A percentile compares a stretch with the other conserved stretches of the same genome.
phyloP scores from a whole-genome alignment of 345 rosid genomes.

The Cochlearia excelsa region DNA sequence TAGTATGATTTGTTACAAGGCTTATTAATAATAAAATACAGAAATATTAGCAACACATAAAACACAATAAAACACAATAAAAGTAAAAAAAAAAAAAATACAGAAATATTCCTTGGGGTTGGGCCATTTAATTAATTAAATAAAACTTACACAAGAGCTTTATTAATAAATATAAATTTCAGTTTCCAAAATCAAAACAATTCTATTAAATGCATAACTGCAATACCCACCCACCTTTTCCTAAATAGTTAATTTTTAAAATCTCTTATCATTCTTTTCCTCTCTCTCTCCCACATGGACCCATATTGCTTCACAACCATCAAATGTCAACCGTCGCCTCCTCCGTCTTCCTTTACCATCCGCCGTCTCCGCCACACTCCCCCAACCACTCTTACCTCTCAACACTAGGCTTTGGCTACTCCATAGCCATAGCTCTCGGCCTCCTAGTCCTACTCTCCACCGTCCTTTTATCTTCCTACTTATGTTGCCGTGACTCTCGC shows the following conservation, averaged over 20 bases:
- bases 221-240: conserved; percentile 51
- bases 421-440: conserved; percentile 87
- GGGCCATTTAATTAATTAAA: conserved; percentile 13
- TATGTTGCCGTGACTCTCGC: conserved; percentile 76
- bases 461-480: conserved; percentile 75
- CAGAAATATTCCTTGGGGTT: conserved; percentile 20
- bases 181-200: conserved; percentile 37
- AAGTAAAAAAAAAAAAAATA: neutral
- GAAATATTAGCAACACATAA: neutral
- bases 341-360: conserved; percentile 36
- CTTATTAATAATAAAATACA: too few relatives aligned
- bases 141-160: conserved; percentile 20
- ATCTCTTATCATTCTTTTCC: conserved; percentile 11
- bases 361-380: conserved; percentile 35
- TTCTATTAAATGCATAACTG: conserved; percentile 84
- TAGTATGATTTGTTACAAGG: neutral
- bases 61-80: neutral
- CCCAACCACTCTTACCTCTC: conserved; percentile 42
- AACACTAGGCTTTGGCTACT: conserved; percentile 84
- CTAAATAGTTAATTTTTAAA: conserved; percentile 31
- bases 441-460: conserved; percentile 85
- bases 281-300: conserved; percentile 46
- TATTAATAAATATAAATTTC: conserved; percentile 44
- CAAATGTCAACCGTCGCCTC: conserved; percentile 52
- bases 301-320: conserved; percentile 29